These are phyloP conservation scores for Tricholoma flavovirens DNA, from an alignment of 768 basidiomycete genomes.

Conservation along the genomic window DNA sequence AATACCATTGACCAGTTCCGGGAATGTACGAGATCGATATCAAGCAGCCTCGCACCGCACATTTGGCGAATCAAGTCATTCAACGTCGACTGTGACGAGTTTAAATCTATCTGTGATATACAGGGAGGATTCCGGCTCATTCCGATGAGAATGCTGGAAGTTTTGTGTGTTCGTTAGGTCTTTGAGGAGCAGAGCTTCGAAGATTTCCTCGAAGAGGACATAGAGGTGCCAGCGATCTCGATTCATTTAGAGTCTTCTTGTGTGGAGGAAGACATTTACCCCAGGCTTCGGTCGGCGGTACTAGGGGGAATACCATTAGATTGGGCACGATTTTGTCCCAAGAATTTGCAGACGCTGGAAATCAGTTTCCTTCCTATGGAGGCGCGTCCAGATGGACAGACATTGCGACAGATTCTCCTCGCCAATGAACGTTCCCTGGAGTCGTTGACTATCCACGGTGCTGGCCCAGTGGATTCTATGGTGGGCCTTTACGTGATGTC, in stretches of 20 bases:
- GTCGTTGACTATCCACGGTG: neutral
- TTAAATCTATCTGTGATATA: neutral
- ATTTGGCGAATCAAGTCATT: constrained; percentile 3
- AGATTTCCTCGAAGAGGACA: neutral
- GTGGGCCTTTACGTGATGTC: neutral
- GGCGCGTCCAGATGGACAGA: neutral
- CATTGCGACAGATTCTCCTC: constrained; percentile 1
- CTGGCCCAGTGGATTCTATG: neutral
- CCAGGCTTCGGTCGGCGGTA: neutral
- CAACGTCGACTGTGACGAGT: constrained; percentile 4
- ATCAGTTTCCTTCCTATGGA: neutral
- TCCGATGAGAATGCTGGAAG: constrained; percentile 1
- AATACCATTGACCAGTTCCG: neutral
- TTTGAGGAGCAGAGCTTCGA: neutral
- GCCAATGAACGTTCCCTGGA: constrained; percentile 7
- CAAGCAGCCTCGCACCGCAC: neutral
- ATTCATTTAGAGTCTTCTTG: neutral
- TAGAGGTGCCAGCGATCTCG: neutral
- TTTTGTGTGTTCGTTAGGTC: neutral
- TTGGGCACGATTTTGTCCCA: constrained; percentile 6
- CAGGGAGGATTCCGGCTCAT: neutral
- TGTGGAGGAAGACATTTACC: neutral
- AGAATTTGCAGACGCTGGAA: constrained; percentile 1
- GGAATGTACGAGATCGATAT: neutral
- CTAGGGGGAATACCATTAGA: constrained; percentile 1